Base-by-base conservation (phyloP, 1,284 basidiomycete genomes). In the Ceratobasidium sp. region DNA sequence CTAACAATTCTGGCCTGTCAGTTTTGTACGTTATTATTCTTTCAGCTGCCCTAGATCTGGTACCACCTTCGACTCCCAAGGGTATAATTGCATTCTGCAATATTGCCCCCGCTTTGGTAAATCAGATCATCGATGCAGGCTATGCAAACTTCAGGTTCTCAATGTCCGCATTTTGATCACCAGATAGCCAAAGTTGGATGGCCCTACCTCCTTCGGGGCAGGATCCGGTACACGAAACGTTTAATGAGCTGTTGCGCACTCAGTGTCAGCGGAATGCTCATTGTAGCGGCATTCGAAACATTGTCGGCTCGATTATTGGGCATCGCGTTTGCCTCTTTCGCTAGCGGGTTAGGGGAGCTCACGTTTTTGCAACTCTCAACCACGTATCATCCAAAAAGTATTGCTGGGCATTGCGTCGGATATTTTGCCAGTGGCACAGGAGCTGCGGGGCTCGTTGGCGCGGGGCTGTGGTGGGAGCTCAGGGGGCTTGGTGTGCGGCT, bases 1-100 rank as follows among this genome's bases (percentile, higher is more conserved):
- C 53, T 31, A 35, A 47, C 40, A 55, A 47, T 15, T 3, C 40
- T 42, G 47, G 56, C 47, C 1, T 71, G 0, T 73, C 50, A 94
- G 93, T 95, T 10, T 82, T 94, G 69, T 97, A 98, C 78, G 96
- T 98, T 38, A 92, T 99, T 73, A 98, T 98, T 72, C 86, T 98
- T 27, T 96, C 94, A 0, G 96, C 96, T 3, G 96, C 96, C 0
- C 83, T 98, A 15, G 96, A 99, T 78, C 85, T 99, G 3, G 94
- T 98, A 0, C 93, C 96, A 3, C 86, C 92, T 0, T 86, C 89
- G 3, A 94, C 92, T 0, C 94, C 94, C 0, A 93, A 93, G 64
- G 96, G 95, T n/a, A 87, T 98, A 68, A 93, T 97, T 56, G 89
- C 91, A 0, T 94, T 96, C 77, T 94, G 91, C 80, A 95, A 96